phyloP scores from a whole-genome alignment of 306 rosid species.

The Amphicarpaea edgeworthii region DNA sequence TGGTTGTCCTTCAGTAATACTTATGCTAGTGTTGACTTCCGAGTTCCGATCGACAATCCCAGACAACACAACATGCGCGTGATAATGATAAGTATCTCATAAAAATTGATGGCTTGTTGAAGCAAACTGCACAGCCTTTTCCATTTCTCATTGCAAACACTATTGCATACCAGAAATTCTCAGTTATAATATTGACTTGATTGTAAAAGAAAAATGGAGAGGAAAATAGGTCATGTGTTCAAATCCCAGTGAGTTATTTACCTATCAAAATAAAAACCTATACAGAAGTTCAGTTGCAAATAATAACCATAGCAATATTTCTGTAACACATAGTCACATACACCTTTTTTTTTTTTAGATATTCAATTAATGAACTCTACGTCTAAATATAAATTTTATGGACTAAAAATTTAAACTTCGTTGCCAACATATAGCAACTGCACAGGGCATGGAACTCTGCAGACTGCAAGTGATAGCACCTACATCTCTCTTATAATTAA shows the following conservation, averaged over 20 bases:
- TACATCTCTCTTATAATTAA: conserved; percentile 40
- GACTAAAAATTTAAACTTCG: not conserved
- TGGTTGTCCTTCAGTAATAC: conserved; percentile 1
- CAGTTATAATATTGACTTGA: no score
- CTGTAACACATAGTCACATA: no score
- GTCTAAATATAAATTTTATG: no score
- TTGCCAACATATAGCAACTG: conserved; percentile 4
- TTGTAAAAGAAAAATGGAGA: no score
- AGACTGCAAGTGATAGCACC: conserved; percentile 30
- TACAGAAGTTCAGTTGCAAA: not conserved
- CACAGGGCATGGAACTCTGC: not conserved
- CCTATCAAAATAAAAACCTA: no score
- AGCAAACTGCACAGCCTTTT: not conserved
- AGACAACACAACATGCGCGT: not conserved
- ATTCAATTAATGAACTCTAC: no score
- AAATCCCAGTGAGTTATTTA: no score
- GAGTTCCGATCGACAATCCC: not conserved
- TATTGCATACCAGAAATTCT: no score
- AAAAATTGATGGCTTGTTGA: conserved; percentile 2
- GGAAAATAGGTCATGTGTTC: no score
- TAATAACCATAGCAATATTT: not conserved
- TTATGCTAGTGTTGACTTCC: not conserved
- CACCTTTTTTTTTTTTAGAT: no score
- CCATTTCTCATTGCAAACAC: not conserved
- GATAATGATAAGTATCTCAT: not conserved